These are phyloP conservation scores for Annulohypoxylon nitens DNA, from an alignment of 495 filamentous ascomycete genomes.

Conservation along the genomic window DNA sequence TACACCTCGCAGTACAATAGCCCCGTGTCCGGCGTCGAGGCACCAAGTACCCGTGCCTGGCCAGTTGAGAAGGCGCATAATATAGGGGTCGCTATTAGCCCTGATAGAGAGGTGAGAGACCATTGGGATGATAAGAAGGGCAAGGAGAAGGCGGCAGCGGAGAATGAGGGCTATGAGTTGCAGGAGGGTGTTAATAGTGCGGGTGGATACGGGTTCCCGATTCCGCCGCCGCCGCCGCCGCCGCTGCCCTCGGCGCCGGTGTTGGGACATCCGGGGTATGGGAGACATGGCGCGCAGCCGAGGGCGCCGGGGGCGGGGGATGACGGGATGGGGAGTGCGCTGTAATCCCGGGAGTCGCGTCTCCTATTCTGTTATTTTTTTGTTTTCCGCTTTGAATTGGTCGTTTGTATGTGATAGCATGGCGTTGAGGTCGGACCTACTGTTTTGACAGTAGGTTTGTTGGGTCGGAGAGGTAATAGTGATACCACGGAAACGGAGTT, in stretches of 20 bases:
- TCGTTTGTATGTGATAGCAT: slow-evolving; percentile 26
- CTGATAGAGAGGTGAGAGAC: slow-evolving; percentile 33
- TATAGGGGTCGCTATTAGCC: slow-evolving; percentile 49
- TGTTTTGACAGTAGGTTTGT: not conserved
- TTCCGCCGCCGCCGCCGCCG: slow-evolving; percentile 18
- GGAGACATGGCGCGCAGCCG: slow-evolving; percentile 35
- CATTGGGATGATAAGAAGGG: slow-evolving; percentile 47
- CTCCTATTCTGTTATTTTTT: not conserved
- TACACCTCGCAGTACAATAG: slow-evolving; percentile 63
- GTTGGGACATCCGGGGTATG: slow-evolving; percentile 51
- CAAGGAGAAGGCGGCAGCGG: slow-evolving; percentile 41
- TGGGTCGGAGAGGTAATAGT: slow-evolving; percentile 13
- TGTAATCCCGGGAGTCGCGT: not conserved
- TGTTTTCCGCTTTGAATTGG: not conserved
- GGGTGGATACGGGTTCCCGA: slow-evolving; percentile 31
- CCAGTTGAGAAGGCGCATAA: slow-evolving; percentile 45
- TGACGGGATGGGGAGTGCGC: slow-evolving; percentile 3
- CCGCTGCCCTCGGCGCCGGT: slow-evolving; percentile 34
- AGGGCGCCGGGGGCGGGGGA: slow-evolving; percentile 1
- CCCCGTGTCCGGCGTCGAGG: slow-evolving; percentile 58
- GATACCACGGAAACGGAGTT: slow-evolving; percentile 25
- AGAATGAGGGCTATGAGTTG: slow-evolving; percentile 50
- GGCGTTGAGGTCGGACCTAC: slow-evolving; percentile 32
- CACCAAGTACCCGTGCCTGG: slow-evolving; percentile 45
- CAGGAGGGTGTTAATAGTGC: slow-evolving; percentile 49